phyloP scores from a whole-genome alignment of 345 rosid species.

The Lepidium sativum region DNA sequence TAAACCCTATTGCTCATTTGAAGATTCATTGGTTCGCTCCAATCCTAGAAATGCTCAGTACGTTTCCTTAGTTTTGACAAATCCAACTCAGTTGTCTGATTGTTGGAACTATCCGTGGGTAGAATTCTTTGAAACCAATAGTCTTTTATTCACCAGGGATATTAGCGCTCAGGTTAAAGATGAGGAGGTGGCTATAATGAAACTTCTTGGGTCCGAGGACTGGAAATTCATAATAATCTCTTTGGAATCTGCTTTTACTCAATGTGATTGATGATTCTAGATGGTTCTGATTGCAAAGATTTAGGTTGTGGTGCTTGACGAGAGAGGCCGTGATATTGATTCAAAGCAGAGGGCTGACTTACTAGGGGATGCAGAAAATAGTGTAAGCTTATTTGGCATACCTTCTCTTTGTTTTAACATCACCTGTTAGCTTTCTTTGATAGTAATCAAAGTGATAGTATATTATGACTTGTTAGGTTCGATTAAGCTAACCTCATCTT shows the following conservation, averaged over 20 bases:
- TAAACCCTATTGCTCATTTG: constrained; percentile 50
- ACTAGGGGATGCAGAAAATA: constrained; percentile 62
- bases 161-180: constrained; percentile 67
- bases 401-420: neutral
- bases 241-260: neutral
- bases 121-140: neutral
- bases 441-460: neutral
- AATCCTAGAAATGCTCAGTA: constrained; percentile 78
- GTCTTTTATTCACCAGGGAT: constrained; percentile 34
- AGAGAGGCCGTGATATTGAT: constrained; percentile 57
- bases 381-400: constrained; percentile 24
- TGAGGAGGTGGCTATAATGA: constrained; percentile 54
- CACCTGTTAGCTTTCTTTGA: neutral
- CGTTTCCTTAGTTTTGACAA: neutral
- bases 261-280: neutral
- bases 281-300: constrained; percentile 14
- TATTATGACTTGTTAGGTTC: neutral
- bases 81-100: neutral
- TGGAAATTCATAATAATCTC: constrained; percentile 45
- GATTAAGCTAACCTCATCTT: neutral
- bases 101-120: neutral
- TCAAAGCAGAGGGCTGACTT: constrained; percentile 76
- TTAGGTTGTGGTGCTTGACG: constrained; percentile 88
- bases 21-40: constrained; percentile 56
- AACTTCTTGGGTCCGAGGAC: constrained; percentile 65